These are phyloP conservation scores for Arbutus unedo DNA, from an alignment of 148 eudicot genomes.

Conservation along the genomic window DNA sequence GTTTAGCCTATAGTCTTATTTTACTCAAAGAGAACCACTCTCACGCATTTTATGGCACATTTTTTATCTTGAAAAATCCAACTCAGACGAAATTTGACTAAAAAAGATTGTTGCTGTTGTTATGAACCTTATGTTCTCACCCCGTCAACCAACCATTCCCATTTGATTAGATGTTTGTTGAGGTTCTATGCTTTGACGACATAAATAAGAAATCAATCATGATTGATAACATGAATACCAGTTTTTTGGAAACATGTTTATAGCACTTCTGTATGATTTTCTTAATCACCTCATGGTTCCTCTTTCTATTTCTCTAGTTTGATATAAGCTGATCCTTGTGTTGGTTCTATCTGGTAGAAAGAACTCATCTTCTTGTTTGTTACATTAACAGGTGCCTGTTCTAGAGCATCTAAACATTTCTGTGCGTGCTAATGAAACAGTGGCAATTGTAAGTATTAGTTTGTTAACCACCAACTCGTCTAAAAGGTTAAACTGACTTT, in stretches of 20 bases:
- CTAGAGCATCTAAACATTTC: conserved; percentile 45
- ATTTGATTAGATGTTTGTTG: not conserved
- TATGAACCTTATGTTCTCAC: not conserved
- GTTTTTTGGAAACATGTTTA: not conserved
- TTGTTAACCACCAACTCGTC: no score
- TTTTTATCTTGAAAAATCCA: no score
- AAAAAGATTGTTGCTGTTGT: not conserved
- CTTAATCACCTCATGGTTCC: not conserved
- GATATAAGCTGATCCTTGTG: not conserved
- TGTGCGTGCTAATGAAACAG: conserved; percentile 43
- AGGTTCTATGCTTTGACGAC: not conserved
- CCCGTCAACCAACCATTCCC: not conserved
- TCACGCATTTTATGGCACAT: not conserved
- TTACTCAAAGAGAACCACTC: not conserved
- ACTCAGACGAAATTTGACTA: not conserved
- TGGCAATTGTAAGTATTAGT: conserved; percentile 42
- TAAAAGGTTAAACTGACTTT: no score
- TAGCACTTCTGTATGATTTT: not conserved
- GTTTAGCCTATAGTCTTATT: no score
- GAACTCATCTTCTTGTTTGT: conserved; percentile 13
- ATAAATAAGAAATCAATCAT: not conserved
- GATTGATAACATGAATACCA: not conserved
- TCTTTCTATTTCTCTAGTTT: not conserved
- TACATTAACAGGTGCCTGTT: conserved; percentile 43
- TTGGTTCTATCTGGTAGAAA: not conserved